Base-by-base conservation (phyloP, 305 asterid species). In the Caryopteris hybrid region DNA sequence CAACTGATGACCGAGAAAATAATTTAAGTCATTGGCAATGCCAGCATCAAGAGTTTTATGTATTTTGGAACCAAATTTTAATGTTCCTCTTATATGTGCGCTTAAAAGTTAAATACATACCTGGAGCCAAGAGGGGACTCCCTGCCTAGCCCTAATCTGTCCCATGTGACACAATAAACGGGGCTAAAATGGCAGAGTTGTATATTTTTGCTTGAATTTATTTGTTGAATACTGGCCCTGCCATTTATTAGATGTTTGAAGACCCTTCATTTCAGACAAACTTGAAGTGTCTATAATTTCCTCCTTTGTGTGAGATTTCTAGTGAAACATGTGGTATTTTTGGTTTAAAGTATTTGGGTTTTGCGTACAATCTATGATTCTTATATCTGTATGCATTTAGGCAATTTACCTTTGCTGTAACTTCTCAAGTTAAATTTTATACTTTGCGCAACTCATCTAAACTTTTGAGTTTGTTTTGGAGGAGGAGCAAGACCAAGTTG, bases 1-100 rank as follows among this genome's bases (percentile, higher is more conserved):
- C 65, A 12, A 21, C 74, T 61, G 86, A 84, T 83, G 66, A 84
- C 82, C 68, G 76, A 88, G 81, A 84, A 81, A 92, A 87, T 89
- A 89, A 87, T 81, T 80, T 76, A 79, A 78, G 67, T 71, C 76
- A 31, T 69, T 74, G 85, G 81, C 81, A 58, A 63, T 56, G 86
- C 83, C 66, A n/a, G 64, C 79, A 31, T 74, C 78, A 25, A 66
- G 85, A 76, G 74, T 79, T 75, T 53, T 76, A 67, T 76, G 68
- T 70, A 54, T 46, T 72, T 34, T 67, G 73, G 76, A 70, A 75
- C 81, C 76, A 39, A 55, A 46, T 42, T 68, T 66, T 61, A 59
- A 5, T 69, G 61, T 69, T 65, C 53, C 55, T 68, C 54, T 70
- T 68, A 27, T 52, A 47, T 69, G 73, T 79, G 54, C 73, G 80